Evolutionary conservation across 2,329 filamentous ascomycete genomes (phyloP).

Genomic region (Cladosporium halotolerans): DNA sequence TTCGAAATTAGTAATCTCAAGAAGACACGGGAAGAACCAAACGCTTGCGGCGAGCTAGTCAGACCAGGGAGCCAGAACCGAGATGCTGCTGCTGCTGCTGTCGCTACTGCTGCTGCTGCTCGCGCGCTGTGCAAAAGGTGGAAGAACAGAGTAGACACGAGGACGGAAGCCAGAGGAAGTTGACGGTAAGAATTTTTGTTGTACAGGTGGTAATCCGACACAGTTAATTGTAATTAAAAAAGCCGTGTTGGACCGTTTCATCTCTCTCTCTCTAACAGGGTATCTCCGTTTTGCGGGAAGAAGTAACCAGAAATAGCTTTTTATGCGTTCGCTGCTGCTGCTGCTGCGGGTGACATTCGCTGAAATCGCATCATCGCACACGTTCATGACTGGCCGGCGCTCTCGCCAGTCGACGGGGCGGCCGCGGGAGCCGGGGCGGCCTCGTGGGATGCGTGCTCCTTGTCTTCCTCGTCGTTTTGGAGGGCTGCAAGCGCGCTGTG

Average conservation of each 20-base stretch:
- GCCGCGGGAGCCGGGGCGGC: slow-evolving; percentile 4
- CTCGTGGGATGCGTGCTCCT: slow-evolving; percentile 40
- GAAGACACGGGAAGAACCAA: not conserved
- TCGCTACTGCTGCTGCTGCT: not conserved
- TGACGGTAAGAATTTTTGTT: slow-evolving; percentile 3
- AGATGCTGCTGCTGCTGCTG: not conserved
- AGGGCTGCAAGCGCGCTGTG: slow-evolving; percentile 49
- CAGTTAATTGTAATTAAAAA: not conserved
- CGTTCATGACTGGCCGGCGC: slow-evolving; percentile 9
- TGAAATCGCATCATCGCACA: slow-evolving; percentile 6
- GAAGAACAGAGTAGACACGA: not conserved
- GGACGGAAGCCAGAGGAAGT: not conserved
- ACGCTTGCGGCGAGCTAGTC: not conserved
- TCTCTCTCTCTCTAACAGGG: slow-evolving; percentile 9
- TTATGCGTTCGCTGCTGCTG: not conserved
- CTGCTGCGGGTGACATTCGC: not conserved
- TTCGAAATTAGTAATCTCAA: not conserved
- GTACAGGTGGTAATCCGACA: slow-evolving; percentile 4
- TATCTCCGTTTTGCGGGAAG: slow-evolving; percentile 10
- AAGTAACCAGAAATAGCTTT: slow-evolving; percentile 10
- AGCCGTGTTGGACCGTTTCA: not conserved
- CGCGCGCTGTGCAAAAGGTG: not conserved
- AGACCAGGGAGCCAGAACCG: not conserved
- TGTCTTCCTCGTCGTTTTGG: slow-evolving; percentile 51
- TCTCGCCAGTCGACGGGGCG: slow-evolving; percentile 6